phyloP scores from a whole-genome alignment of 2,329 filamentous ascomycete genomes.

The Penicillium sp. region DNA sequence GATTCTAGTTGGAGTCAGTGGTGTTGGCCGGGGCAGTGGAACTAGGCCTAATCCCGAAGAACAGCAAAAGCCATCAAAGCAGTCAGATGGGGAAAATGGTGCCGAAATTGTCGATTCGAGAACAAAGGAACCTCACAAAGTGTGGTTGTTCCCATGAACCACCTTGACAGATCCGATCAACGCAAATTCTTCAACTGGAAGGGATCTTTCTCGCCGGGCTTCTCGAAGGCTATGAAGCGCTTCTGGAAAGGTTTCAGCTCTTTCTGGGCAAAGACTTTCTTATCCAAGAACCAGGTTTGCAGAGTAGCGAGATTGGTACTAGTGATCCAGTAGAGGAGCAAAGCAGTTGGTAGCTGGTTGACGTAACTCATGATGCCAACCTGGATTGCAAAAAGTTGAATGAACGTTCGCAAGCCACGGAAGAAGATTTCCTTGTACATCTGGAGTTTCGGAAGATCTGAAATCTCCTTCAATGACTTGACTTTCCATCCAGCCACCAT shows the following conservation, averaged over 20 bases:
- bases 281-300: slow-evolving; percentile 43
- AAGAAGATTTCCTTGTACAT: slow-evolving; percentile 26
- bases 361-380: slow-evolving; percentile 35
- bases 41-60: too few species aligned
- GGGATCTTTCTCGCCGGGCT: slow-evolving; percentile 11
- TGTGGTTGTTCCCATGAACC: background rate
- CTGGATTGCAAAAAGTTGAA: slow-evolving; percentile 43
- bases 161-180: slow-evolving; percentile 3
- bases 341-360: slow-evolving; percentile 44
- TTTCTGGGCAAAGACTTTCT: slow-evolving; percentile 39
- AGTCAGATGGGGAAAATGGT: background rate
- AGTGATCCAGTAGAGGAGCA: slow-evolving; percentile 54
- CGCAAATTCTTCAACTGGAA: slow-evolving; percentile 16
- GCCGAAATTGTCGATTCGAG: background rate
- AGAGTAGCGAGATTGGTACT: slow-evolving; percentile 45
- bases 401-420: slow-evolving; percentile 28
- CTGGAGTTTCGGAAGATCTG: slow-evolving; percentile 30
- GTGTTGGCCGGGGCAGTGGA: too few species aligned
- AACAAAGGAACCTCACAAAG: background rate
- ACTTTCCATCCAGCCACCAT: slow-evolving; percentile 38
- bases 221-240: slow-evolving; percentile 33
- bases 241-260: slow-evolving; percentile 33
- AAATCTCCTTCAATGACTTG: slow-evolving; percentile 16
- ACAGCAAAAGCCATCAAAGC: too few species aligned
- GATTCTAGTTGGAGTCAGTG: too few species aligned